Evolutionary conservation across 192 early-diverging fungal species (phyloP).

Genomic region (Allomyces macrogynus): DNA sequence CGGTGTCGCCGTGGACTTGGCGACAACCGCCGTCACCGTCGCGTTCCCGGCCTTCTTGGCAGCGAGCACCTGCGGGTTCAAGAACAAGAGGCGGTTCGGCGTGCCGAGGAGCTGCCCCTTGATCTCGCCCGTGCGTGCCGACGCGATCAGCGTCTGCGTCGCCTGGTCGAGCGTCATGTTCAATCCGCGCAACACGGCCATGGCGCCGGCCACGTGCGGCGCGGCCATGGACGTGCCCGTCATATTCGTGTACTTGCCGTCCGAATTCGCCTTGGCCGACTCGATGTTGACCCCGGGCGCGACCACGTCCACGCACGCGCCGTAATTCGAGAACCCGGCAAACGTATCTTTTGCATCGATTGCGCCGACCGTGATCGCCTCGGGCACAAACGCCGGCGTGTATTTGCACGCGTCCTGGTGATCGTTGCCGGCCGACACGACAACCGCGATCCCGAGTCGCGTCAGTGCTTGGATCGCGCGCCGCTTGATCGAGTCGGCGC

Average conservation of each 20-base stretch:
- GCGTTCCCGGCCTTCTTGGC: neutral
- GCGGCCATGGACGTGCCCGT: conserved; percentile 73
- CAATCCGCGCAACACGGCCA: conserved; percentile 22
- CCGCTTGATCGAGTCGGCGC: neutral
- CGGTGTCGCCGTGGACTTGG: too few relatives aligned
- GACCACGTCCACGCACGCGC: conserved; percentile 5
- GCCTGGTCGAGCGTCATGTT: neutral
- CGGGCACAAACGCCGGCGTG: conserved; percentile 1
- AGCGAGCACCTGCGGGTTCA: neutral
- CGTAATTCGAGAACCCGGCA: conserved; percentile 3
- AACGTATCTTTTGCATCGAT: conserved; percentile 2
- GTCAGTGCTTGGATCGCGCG: conserved; percentile 2
- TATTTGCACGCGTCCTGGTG: conserved; percentile 2
- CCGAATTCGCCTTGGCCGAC: conserved; percentile 37
- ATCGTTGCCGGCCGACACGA: conserved; percentile 7
- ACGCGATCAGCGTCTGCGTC: neutral
- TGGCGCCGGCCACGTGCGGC: conserved; percentile 21
- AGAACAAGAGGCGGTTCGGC: neutral
- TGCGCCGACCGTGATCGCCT: conserved; percentile 6
- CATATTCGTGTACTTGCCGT: conserved; percentile 24
- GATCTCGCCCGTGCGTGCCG: neutral
- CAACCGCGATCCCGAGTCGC: conserved; percentile 2
- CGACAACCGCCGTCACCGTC: neutral
- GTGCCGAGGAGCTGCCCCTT: neutral
- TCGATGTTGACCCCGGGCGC: conserved; percentile 16